Percentiles rank a stretch among this genome's conserved stretches.
Evolutionary conservation across 352 stramenopile genomes (phyloP).

Genomic region (Phytophthora palmivora): DNA sequence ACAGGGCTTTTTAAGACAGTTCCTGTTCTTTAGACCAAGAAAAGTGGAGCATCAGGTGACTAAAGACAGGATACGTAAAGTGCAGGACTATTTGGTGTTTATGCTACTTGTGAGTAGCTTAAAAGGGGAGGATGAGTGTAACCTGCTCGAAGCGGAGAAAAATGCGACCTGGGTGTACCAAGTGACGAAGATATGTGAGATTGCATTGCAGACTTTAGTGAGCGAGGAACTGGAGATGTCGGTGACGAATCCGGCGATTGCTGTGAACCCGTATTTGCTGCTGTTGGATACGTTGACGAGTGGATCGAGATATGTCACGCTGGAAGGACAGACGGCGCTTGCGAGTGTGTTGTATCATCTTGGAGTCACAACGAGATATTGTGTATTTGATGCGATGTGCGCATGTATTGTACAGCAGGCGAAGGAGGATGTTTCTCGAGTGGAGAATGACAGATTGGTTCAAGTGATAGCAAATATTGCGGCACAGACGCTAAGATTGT

Average conservation of each 20-base stretch:
- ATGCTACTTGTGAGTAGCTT: constrained; percentile 67
- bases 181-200: constrained; percentile 50
- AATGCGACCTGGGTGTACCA: constrained; percentile 57
- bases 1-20: constrained; percentile 46
- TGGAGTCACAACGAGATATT: constrained; percentile 26
- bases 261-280: constrained; percentile 54
- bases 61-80: constrained; percentile 42
- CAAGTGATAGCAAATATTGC: constrained; percentile 38
- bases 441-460: constrained; percentile 35
- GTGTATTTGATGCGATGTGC: constrained; percentile 45
- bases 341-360: constrained; percentile 39
- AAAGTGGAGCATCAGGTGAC: constrained; percentile 2
- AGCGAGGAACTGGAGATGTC: constrained; percentile 29
- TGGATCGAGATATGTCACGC: constrained; percentile 33
- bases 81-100: constrained; percentile 67
- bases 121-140: constrained; percentile 31
- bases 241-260: constrained; percentile 4
- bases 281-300: constrained; percentile 57
- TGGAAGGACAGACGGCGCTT: constrained; percentile 24
- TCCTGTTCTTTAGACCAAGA: constrained; percentile 47
- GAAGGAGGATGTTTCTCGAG: constrained; percentile 9
- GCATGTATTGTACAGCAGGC: constrained; percentile 35
- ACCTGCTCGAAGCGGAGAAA: constrained; percentile 40
- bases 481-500: constrained; percentile 27
- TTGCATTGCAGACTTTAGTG: constrained; percentile 47